These are phyloP conservation scores for Conoideocrella luteorostrata DNA, from an alignment of 2,329 filamentous ascomycete species.

Conservation along the genomic window DNA sequence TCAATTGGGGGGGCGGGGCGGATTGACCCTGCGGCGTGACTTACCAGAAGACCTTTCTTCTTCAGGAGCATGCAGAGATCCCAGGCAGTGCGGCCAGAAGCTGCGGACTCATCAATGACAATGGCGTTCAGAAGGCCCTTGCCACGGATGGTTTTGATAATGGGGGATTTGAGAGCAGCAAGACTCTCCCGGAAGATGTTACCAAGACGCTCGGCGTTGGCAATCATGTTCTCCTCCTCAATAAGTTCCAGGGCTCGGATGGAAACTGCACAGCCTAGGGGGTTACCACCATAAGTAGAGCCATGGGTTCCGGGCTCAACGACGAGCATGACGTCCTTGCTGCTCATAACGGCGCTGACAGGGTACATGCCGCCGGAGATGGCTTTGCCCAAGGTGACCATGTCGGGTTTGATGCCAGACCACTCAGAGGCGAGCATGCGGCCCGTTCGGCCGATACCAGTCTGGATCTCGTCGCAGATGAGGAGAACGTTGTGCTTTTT, in stretches of 20 bases:
- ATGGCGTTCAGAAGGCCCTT: constrained; percentile 95
- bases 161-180: constrained; percentile 65
- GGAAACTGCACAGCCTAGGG: constrained; percentile 88
- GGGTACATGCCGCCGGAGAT: constrained; percentile 99
- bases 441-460: constrained; percentile 90
- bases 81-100: constrained; percentile 85
- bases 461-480: constrained; percentile 98
- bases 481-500: constrained; percentile 92
- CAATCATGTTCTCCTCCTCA: constrained; percentile 82
- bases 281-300: constrained; percentile 97
- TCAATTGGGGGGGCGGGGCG: no score
- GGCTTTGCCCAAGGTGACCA: constrained; percentile 92
- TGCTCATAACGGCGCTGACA: constrained; percentile 86
- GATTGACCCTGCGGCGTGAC: constrained; percentile 19
- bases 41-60: constrained; percentile 85
- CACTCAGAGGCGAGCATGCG: constrained; percentile 92
- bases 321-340: constrained; percentile 89
- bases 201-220: constrained; percentile 74
- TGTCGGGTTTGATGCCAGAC: constrained; percentile 89
- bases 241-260: constrained; percentile 93
- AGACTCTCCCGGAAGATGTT: constrained; percentile 77
- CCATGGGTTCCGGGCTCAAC: constrained; percentile 95
- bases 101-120: constrained; percentile 85
- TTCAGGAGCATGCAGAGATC: constrained; percentile 94
- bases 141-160: constrained; percentile 78